These are phyloP conservation scores for Boletus reticulatus DNA, from an alignment of 768 basidiomycete genomes.

Conservation along the genomic window DNA sequence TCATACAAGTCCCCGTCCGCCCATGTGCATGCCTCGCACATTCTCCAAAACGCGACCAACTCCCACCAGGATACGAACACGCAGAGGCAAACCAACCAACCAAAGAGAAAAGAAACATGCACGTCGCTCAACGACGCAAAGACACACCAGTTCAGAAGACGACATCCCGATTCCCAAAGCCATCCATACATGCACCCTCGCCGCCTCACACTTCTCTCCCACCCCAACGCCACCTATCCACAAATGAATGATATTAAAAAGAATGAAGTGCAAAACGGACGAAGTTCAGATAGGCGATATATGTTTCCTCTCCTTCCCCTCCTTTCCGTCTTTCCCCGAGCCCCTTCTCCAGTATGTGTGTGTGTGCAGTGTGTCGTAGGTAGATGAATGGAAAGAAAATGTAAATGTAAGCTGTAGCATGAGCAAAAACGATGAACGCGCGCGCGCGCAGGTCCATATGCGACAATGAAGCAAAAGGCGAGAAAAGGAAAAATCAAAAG, in stretches of 20 bases:
- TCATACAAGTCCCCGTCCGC: too few species aligned
- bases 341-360: neutral
- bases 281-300: conserved; percentile 8
- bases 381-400: conserved; percentile 2
- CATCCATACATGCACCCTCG: too few species aligned
- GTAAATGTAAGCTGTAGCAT: conserved; percentile 13
- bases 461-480: neutral
- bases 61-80: too few species aligned
- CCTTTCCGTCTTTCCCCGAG: neutral
- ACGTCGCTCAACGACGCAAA: conserved; percentile 12
- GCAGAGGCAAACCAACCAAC: too few species aligned
- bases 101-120: neutral
- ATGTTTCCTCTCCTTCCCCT: neutral
- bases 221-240: conserved; percentile 1
- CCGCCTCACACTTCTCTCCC: neutral
- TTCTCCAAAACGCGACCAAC: too few species aligned
- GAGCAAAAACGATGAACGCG: conserved; percentile 3
- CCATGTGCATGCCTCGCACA: too few species aligned
- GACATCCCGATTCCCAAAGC: too few species aligned
- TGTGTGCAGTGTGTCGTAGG: conserved; percentile 4
- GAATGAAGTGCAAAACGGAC: conserved; percentile 20
- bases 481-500: neutral
- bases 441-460: conserved; percentile 10
- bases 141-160: neutral
- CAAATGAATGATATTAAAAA: conserved; percentile 30